Evolutionary conservation across 352 stramenopile genomes (phyloP), one percentile per base, ranked within the genome.

Genomic region (Plasmopara viticola): DNA sequence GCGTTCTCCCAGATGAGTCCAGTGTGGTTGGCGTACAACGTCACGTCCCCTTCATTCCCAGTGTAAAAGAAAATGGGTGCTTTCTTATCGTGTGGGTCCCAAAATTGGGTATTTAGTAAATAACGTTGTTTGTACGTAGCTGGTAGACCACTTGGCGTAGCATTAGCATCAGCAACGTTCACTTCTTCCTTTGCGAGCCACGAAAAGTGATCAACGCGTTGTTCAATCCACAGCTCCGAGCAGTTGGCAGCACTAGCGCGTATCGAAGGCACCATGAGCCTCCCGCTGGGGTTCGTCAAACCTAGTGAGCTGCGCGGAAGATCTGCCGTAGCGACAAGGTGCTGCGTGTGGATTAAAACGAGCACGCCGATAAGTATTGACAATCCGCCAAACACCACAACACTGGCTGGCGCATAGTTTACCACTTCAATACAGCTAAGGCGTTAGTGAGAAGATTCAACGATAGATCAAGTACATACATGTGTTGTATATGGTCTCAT

Each of bases 1-100:
- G 93, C 95, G 40, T 96, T 84, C 63, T 97, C 89, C 87, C 89
- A 98, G 62, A 98, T 97, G 41, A 98, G 76, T 54, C 90, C 90
- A 18, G 92, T 97, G 48, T 96, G 72, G 63, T 97, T 97, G 4
- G 97, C 85, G 50, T 98, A 98, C 49, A 97, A 70, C 38, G 87
- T 89, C 33, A 98, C 84, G 51, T 97, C 87, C 28, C 85, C 90
- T 71, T 98, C 95, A 56, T 98, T 98, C 18, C 94, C 93, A 13
- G 80, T 95, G 66, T 97, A 97, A 66, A 97, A 95, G 41, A 97
- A 95, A n/a, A 97, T 76, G 0, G 86, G 79, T 20, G 78, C 78
- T 43, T 78, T 86, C 48, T 66, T 63, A 51, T 90, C 65, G 9
- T 52, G 58, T 18, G 81, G 62, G 58, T 86, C 70, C 74, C 76